Conservation (phyloP, 140 eudicot species). For the Cichorium intybus region DNA sequence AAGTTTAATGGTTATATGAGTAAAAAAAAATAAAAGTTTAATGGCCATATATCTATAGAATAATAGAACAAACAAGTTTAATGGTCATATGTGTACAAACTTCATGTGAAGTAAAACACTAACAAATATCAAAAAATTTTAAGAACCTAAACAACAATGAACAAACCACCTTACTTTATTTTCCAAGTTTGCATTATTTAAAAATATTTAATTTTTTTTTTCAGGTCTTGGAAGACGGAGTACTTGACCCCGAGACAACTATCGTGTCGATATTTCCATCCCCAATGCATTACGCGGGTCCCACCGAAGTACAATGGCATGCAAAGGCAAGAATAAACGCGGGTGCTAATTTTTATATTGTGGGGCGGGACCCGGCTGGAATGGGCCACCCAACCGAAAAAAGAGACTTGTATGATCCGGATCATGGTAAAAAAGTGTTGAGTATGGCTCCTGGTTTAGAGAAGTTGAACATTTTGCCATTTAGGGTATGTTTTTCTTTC, state of each 20-base stretch:
- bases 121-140: too few relatives aligned
- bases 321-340: slow-evolving; percentile 95
- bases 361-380: slow-evolving; percentile 96
- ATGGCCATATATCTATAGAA: too few relatives aligned
- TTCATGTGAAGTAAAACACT: too few relatives aligned
- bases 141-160: too few relatives aligned
- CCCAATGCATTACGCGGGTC: slow-evolving; percentile 98
- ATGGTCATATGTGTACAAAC: too few relatives aligned
- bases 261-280: slow-evolving; percentile 94
- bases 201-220: background rate
- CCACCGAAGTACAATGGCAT: slow-evolving; percentile 98
- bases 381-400: slow-evolving; percentile 94
- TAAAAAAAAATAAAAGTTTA: too few relatives aligned
- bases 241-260: slow-evolving; percentile 86
- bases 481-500: slow-evolving; percentile 52
- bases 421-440: slow-evolving; percentile 92
- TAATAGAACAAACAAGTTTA: too few relatives aligned
- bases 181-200: background rate
- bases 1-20: too few relatives aligned
- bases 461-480: slow-evolving; percentile 82
- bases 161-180: too few relatives aligned
- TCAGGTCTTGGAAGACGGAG: slow-evolving; percentile 97
- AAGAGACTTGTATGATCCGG: slow-evolving; percentile 91
- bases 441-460: slow-evolving; percentile 97
- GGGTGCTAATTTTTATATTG: slow-evolving; percentile 93